These are phyloP conservation scores for Chaetothyriales sp. DNA, from an alignment of 2,329 filamentous ascomycete species.

Conservation along the genomic window DNA sequence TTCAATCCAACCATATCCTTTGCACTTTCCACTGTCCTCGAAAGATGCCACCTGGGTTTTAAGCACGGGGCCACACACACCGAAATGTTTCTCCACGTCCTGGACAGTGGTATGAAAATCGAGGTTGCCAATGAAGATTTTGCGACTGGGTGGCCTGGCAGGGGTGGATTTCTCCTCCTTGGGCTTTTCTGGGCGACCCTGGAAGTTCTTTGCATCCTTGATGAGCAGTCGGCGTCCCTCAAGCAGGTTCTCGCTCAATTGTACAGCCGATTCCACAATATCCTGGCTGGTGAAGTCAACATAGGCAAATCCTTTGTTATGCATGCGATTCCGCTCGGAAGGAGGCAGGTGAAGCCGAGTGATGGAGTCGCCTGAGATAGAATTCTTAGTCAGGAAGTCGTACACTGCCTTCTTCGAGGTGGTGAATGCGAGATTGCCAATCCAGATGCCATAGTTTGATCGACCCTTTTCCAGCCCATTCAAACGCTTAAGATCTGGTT, in stretches of 20 bases:
- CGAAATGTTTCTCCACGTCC: conserved; percentile 64
- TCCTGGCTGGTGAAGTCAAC: conserved; percentile 66
- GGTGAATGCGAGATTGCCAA: conserved; percentile 84
- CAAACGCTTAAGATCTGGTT: conserved; percentile 18
- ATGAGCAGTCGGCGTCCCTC: conserved; percentile 69
- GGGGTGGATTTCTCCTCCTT: conserved; percentile 20
- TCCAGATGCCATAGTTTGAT: conserved; percentile 79
- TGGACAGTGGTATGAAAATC: conserved; percentile 71
- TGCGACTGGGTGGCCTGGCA: conserved; percentile 55
- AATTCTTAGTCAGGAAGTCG: conserved; percentile 46
- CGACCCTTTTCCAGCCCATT: conserved; percentile 35
- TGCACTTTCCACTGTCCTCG: conserved; percentile 93
- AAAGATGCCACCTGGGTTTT: conserved; percentile 86
- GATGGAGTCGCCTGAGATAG: conserved; percentile 49
- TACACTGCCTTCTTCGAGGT: conserved; percentile 59
- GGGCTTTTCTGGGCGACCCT: conserved; percentile 58
- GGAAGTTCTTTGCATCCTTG: conserved; percentile 80
- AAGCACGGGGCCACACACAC: conserved; percentile 66
- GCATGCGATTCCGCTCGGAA: conserved; percentile 37
- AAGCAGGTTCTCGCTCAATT: conserved; percentile 70
- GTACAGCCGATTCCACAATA: conserved; percentile 61
- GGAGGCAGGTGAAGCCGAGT: conserved; percentile 71
- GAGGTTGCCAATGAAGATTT: conserved; percentile 81
- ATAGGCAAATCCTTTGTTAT: conserved; percentile 93
- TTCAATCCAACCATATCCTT: conserved; percentile 90